Percentiles rank a stretch among this genome's conserved stretches.
These are phyloP conservation scores for Ceratobasidium sp. DNA, from an alignment of 1,284 basidiomycete species.

Conservation along the genomic window DNA sequence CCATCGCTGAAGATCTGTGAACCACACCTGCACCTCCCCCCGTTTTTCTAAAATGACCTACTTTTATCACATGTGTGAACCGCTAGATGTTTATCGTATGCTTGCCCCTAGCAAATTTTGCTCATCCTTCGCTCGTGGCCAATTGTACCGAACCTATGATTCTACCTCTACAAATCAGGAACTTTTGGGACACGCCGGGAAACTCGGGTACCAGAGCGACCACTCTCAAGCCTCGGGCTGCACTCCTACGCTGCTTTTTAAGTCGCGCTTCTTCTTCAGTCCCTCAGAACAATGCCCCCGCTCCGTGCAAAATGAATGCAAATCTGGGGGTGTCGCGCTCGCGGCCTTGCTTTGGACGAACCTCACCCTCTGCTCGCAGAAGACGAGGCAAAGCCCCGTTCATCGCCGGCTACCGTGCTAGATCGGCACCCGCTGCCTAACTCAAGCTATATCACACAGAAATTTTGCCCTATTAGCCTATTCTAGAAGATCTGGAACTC, in stretches of 20 bases:
- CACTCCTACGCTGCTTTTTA: constrained; percentile 94
- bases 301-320: constrained; percentile 14
- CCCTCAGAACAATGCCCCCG: constrained; percentile 66
- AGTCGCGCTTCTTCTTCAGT: constrained; percentile 86
- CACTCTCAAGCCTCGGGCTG: constrained; percentile 91
- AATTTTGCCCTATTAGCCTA: too few relatives aligned
- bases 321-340: constrained; percentile 9
- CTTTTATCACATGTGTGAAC: constrained; percentile 31
- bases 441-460: too few relatives aligned
- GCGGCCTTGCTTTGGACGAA: background rate
- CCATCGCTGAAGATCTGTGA: constrained; percentile 9
- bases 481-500: too few relatives aligned
- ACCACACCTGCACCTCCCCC: constrained; percentile 1
- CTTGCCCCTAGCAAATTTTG: background rate
- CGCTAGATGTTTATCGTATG: constrained; percentile 30
- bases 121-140: constrained; percentile 24
- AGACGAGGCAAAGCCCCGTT: constrained; percentile 16
- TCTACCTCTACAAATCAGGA: constrained; percentile 80
- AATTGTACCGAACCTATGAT: constrained; percentile 27
- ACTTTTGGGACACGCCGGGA: constrained; percentile 79
- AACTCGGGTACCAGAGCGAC: constrained; percentile 92
- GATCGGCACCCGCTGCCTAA: constrained; percentile 9
- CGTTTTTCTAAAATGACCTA: constrained; percentile 3
- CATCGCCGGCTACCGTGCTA: constrained; percentile 4
- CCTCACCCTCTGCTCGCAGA: constrained; percentile 25